phyloP scores from a whole-genome alignment of 495 filamentous ascomycete genomes.

The Jackrogersella minutella region DNA sequence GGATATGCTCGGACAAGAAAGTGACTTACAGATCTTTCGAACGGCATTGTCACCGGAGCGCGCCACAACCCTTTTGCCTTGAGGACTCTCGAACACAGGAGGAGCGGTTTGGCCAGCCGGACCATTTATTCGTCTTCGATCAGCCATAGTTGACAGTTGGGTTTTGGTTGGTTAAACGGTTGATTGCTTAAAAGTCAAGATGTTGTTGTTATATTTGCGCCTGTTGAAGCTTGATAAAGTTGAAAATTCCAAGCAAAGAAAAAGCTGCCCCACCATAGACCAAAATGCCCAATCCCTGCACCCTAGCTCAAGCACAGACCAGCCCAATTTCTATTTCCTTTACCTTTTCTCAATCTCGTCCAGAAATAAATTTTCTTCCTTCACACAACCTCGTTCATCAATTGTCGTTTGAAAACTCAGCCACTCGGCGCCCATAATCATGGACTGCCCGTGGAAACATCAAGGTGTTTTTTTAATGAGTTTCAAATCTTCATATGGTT shows the following conservation, averaged over 20 bases:
- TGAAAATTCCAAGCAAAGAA: slow-evolving; percentile 31
- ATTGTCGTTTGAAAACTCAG: neutral
- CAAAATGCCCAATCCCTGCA: slow-evolving; percentile 4
- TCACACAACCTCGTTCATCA: slow-evolving; percentile 2
- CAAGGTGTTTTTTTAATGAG: neutral
- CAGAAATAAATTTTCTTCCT: slow-evolving; percentile 30
- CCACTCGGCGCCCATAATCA: neutral
- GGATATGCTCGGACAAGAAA: neutral
- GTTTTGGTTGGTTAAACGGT: slow-evolving; percentile 14
- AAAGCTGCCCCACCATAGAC: slow-evolving; percentile 37
- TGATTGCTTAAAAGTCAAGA: slow-evolving; percentile 17
- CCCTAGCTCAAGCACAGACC: slow-evolving; percentile 42
- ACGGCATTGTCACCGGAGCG: slow-evolving; percentile 67
- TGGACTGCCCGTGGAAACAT: neutral
- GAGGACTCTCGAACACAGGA: slow-evolving; percentile 66
- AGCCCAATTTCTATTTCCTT: slow-evolving; percentile 1
- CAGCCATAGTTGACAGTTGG: slow-evolving; percentile 65
- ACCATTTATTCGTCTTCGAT: slow-evolving; percentile 90
- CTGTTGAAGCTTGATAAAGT: slow-evolving; percentile 7
- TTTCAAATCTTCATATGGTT: neutral
- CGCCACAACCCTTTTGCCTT: slow-evolving; percentile 47
- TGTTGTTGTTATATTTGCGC: slow-evolving; percentile 10
- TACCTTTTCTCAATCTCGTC: slow-evolving; percentile 24
- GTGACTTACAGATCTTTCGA: slow-evolving; percentile 80
- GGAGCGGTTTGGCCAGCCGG: slow-evolving; percentile 79